These are phyloP conservation scores for Pichia gijzeniarum DNA, from an alignment of 805 yeast species.

Conservation along the genomic window DNA sequence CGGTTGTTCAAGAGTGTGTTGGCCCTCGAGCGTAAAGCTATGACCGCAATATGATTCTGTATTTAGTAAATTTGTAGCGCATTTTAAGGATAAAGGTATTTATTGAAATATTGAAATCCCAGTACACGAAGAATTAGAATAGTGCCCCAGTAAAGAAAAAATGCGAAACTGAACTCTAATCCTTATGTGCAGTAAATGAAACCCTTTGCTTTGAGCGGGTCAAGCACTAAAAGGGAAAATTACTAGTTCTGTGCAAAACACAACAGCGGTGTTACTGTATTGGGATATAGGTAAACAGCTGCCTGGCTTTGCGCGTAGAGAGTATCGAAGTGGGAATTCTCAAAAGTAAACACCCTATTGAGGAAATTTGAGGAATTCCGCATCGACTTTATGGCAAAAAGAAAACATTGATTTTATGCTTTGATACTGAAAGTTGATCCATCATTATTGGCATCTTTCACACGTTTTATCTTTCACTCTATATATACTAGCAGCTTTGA, in stretches of 20 bases:
- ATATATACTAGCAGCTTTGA: neutral
- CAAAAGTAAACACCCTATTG: slow-evolving; percentile 7
- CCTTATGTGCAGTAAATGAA: no score
- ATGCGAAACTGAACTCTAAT: no score
- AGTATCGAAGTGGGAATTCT: neutral
- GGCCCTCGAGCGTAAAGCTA: no score
- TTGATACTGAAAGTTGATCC: neutral
- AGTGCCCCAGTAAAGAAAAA: no score
- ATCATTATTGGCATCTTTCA: neutral
- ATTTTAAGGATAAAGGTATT: no score
- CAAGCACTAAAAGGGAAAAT: slow-evolving; percentile 1
- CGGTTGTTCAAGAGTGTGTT: no score
- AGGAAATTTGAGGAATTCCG: slow-evolving; percentile 1
- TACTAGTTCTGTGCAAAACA: neutral
- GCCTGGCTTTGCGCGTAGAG: no score
- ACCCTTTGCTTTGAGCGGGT: no score
- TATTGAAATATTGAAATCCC: no score
- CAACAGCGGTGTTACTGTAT: neutral
- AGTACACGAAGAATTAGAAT: no score
- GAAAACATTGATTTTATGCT: slow-evolving; percentile 4
- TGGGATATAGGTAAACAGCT: neutral
- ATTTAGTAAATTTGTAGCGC: no score
- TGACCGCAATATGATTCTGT: no score
- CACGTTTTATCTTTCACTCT: neutral
- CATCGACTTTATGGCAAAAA: slow-evolving; percentile 6